phyloP scores from a whole-genome alignment of 1,284 basidiomycete genomes.

The Puccinia polysora region DNA sequence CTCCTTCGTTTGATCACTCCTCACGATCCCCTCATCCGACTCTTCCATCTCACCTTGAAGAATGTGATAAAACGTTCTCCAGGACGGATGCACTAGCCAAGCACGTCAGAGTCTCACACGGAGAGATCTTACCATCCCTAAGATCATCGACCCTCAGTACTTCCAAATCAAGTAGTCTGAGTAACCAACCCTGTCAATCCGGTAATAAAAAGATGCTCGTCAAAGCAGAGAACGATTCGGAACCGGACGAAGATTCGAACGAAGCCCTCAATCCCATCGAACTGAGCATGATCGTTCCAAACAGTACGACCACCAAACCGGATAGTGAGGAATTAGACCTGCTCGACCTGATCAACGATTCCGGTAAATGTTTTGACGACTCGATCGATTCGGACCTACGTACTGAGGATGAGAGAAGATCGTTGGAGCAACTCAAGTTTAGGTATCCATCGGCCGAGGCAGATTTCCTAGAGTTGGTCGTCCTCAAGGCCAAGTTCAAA shows the following conservation, averaged over 20 bases:
- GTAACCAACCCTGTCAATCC: too few relatives aligned
- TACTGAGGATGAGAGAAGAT: conserved; percentile 17
- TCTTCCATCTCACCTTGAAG: conserved; percentile 54
- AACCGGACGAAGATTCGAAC: too few relatives aligned
- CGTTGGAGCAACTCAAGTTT: conserved; percentile 12
- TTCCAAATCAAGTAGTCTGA: neutral
- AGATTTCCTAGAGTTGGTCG: conserved; percentile 11
- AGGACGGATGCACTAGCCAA: conserved; percentile 84
- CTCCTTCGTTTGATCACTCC: neutral
- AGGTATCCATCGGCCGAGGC: conserved; percentile 14
- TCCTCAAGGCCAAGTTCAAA: conserved; percentile 33
- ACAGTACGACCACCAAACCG: too few relatives aligned
- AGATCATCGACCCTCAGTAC: neutral
- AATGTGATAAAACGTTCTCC: conserved; percentile 88
- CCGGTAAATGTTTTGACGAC: conserved; percentile 15
- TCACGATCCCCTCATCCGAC: neutral
- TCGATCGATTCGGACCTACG: neutral
- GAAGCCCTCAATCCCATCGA: too few relatives aligned
- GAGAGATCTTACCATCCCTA: conserved; percentile 35
- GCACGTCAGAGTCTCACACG: conserved; percentile 81
- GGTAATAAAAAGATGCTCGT: too few relatives aligned
- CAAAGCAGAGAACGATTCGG: conserved; percentile 25
- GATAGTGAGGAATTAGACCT: neutral
- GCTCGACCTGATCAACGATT: neutral
- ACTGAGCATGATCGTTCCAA: too few relatives aligned